Evolutionary conservation across 164 flowering plant species (phyloP), one percentile per base, ranked within the genome.

Genomic region (Stephania japonica): DNA sequence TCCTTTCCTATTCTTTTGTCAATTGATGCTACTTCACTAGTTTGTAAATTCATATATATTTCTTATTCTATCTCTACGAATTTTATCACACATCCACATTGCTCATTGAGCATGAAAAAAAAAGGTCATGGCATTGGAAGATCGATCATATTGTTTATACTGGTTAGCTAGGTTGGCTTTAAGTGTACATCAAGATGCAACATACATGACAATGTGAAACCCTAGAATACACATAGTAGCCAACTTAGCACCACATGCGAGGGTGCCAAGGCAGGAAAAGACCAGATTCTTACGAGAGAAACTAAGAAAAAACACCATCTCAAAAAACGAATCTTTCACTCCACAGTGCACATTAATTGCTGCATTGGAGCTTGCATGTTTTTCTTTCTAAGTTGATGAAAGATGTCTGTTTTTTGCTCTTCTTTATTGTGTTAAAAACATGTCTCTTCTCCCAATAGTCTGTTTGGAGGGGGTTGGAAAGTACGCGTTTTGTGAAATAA

Each of bases 371-470:
- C 65, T 73, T 78, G 77, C 81, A 68, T 81, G 83, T 81, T 76
- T 85, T 84, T 23, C 84, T 73, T 84, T 73, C 11, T 47, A 80
- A 74, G 59, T 64, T 73, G 83, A 71, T 77, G 80, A 69, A 82
- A 86, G 87, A 84, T 86, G 86, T 85, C 85, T 86, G 86, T 85
- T 86, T 81, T 77, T 83, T 73, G 72, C 43, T 68, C 64, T 80
- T n/a, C 41, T 78, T 82, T 74, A 73, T 72, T 73, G n/a, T n/a
- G 67, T 19, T 69, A 24, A 74, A 43, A 1, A n/a, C 42, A 47
- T 12, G 53, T 47, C 53, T 47, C 53, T 47, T 1, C 66, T 70
- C 70, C 72, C 80, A 49, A 78, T 71, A 68, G 42, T 32, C 0
- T 32, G 38, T 4, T 32, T 32, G 38, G 38, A 2, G 38, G 38